Conservation (phyloP, 2,329 filamentous ascomycete species). For the Xylariaceae sp. region DNA sequence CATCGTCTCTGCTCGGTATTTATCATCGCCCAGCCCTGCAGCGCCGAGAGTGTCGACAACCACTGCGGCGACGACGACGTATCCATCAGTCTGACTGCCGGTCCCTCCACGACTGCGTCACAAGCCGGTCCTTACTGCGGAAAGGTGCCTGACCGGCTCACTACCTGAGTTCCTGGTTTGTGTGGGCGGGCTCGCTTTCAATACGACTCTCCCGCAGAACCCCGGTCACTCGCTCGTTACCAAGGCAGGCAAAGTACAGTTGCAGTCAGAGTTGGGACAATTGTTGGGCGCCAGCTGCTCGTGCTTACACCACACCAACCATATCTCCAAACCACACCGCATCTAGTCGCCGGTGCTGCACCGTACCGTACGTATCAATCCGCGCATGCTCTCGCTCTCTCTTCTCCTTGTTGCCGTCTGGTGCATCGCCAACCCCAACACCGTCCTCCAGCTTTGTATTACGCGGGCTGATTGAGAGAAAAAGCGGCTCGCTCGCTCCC, state of each 20-base stretch:
- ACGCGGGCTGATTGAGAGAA: conserved; percentile 25
- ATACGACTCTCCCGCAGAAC: conserved; percentile 14
- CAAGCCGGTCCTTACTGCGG: conserved; percentile 25
- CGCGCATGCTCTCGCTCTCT: not conserved
- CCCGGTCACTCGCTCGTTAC: conserved; percentile 14
- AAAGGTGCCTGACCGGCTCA: conserved; percentile 6
- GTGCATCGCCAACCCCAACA: conserved; percentile 18
- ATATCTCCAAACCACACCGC: conserved; percentile 17
- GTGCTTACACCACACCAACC: conserved; percentile 30
- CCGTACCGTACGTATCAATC: conserved; percentile 14
- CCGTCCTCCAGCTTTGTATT: conserved; percentile 26
- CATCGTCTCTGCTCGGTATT: too few relatives aligned
- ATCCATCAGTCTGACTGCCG: too few relatives aligned
- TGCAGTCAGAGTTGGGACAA: conserved; percentile 13
- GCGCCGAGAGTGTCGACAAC: too few relatives aligned
- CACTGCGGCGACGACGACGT: too few relatives aligned
- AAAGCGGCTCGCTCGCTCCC: conserved; percentile 29
- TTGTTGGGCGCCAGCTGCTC: conserved; percentile 25
- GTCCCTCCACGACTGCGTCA: conserved; percentile 17
- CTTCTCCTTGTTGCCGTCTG: conserved; percentile 7
- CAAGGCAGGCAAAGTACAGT: conserved; percentile 17
- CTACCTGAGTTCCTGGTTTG: conserved; percentile 12
- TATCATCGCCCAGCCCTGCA: too few relatives aligned
- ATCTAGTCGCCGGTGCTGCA: conserved; percentile 16
- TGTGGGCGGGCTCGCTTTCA: conserved; percentile 15